Conservation (phyloP, 169 alveolate species). For the Eimeria falciformis region DNA sequence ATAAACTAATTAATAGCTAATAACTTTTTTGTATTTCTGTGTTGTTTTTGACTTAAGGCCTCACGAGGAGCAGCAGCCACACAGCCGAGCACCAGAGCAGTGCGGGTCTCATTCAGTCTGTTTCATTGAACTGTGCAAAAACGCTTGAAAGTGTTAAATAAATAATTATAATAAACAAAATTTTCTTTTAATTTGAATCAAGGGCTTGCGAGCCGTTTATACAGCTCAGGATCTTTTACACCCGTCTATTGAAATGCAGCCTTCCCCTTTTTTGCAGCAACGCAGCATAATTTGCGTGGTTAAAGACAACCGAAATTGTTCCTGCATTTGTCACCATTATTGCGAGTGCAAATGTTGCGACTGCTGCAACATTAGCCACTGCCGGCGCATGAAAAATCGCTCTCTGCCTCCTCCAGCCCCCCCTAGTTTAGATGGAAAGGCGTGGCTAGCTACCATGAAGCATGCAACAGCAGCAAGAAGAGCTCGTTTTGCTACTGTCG, state of each 20-base stretch:
- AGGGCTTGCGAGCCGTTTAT: too few species aligned
- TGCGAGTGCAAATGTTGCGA: neutral
- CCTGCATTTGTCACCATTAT: neutral
- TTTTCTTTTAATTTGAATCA: neutral
- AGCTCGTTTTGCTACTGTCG: constrained; percentile 5
- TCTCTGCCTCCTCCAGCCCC: neutral
- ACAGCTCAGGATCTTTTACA: too few species aligned
- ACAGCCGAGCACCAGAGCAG: too few species aligned
- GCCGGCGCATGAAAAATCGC: neutral
- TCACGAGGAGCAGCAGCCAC: too few species aligned
- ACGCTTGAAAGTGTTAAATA: neutral
- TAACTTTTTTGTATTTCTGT: too few species aligned
- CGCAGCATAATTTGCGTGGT: neutral
- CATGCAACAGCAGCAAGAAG: neutral
- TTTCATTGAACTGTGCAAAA: neutral
- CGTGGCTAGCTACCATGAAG: neutral
- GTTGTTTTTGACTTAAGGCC: too few species aligned
- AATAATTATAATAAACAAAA: too few species aligned
- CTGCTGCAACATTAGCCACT: neutral
- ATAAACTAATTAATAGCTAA: too few species aligned
- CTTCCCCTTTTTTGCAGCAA: neutral
- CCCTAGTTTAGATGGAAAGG: neutral
- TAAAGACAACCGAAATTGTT: neutral
- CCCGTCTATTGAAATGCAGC: too few species aligned
- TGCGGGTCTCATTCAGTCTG: neutral